These are phyloP conservation scores for Jasminum sambac DNA, from an alignment of 257 asterid species.

Conservation along the genomic window DNA sequence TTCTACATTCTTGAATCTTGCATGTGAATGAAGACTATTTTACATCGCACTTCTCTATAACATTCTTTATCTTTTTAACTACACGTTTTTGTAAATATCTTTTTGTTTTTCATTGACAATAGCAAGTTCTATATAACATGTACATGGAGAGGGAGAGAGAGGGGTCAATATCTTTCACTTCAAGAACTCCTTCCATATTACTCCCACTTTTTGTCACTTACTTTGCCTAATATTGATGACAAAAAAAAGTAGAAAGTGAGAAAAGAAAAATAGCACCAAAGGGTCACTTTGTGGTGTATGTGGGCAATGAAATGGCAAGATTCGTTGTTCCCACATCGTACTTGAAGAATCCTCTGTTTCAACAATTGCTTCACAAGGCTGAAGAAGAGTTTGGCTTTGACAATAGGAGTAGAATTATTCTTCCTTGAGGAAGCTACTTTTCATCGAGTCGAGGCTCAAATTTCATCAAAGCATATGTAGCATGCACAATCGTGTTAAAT, in stretches of 20 bases:
- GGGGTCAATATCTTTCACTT: conserved; percentile 5
- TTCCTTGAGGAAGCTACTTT: conserved; percentile 60
- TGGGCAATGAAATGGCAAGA: conserved; percentile 55
- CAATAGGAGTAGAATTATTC: conserved; percentile 36
- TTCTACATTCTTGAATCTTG: background rate
- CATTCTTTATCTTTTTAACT: background rate
- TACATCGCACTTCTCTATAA: too few relatives aligned
- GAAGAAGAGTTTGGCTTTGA: conserved; percentile 71
- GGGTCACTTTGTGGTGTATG: conserved; percentile 80
- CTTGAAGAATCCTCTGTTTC: conserved; percentile 55
- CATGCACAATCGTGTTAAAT: background rate
- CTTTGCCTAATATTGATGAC: conserved; percentile 24
- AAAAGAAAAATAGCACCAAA: conserved; percentile 47
- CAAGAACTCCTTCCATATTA: conserved; percentile 20
- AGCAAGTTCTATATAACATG: too few relatives aligned
- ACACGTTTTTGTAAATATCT: too few relatives aligned
- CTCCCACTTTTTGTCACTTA: conserved; percentile 1
- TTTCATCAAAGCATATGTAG: conserved; percentile 23
- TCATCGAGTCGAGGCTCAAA: conserved; percentile 27
- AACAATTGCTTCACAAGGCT: conserved; percentile 52
- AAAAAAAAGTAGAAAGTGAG: conserved; percentile 31
- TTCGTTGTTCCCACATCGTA: conserved; percentile 55
- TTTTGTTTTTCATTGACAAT: too few relatives aligned
- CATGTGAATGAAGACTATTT: background rate
- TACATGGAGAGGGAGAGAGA: conserved; percentile 14